Conservation (phyloP, 2,329 filamentous ascomycete species). For the Ophiostoma sp. region DNA sequence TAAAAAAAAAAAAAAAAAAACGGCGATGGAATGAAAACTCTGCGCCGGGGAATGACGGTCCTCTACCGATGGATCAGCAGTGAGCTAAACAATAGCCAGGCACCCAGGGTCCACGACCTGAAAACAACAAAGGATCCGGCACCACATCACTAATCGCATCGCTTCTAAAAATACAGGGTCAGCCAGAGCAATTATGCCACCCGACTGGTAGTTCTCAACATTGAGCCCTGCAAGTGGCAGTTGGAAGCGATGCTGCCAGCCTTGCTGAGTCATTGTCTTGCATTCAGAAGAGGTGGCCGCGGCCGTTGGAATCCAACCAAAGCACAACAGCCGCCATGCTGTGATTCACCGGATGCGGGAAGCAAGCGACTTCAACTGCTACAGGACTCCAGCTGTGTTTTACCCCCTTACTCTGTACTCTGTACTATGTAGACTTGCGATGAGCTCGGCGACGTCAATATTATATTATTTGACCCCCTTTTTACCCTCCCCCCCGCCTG, state of each 20-base stretch:
- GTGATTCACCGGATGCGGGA: background rate
- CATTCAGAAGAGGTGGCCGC: background rate
- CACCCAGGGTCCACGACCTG: background rate
- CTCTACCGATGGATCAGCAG: background rate
- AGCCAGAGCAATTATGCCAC: too few relatives aligned
- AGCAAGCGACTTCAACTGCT: background rate
- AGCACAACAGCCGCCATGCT: background rate
- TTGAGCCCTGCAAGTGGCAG: background rate
- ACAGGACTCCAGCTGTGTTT: background rate
- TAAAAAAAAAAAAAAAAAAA: background rate
- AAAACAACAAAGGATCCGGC: background rate
- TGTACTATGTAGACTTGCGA: background rate
- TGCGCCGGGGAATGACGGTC: background rate
- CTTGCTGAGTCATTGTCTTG: background rate
- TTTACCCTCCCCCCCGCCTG: background rate
- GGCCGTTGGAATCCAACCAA: background rate
- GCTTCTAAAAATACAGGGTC: background rate
- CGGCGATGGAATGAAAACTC: background rate
- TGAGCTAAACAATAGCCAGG: background rate
- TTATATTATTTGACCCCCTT: background rate
- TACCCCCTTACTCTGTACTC: too few relatives aligned
- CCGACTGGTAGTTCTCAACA: too few relatives aligned
- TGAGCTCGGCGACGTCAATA: background rate
- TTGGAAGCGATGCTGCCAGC: background rate
- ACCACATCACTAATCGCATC: background rate